phyloP scores from a whole-genome alignment of 176 grass and related monocot species.

The Lolium perenne region DNA sequence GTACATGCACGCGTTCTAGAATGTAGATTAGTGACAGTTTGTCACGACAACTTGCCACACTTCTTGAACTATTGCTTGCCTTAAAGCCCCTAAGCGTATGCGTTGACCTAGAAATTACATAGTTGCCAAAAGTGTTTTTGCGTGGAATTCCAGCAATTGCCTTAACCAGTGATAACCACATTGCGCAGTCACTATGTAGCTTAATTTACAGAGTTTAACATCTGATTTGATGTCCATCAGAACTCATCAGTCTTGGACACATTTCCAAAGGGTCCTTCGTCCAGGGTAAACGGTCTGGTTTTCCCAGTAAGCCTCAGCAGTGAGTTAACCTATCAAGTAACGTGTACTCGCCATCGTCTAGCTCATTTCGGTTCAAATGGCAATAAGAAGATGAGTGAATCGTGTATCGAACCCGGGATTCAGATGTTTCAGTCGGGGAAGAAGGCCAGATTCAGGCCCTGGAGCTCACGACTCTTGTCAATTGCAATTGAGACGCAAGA shows the following conservation, averaged over 20 bases:
- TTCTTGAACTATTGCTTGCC: too few relatives aligned
- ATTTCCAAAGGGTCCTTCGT: background rate
- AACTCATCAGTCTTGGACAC: background rate
- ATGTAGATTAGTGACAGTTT: background rate
- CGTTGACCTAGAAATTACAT: background rate
- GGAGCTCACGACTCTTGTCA: slow-evolving; percentile 15
- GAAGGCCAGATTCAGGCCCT: slow-evolving; percentile 24
- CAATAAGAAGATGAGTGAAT: slow-evolving; percentile 10
- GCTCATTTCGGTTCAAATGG: background rate
- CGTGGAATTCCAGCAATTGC: background rate
- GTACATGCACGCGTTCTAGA: background rate
- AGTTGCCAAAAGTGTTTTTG: background rate
- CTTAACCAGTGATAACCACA: background rate
- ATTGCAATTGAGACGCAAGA: background rate
- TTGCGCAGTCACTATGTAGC: background rate
- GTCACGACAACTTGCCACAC: background rate
- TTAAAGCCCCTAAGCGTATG: too few relatives aligned
- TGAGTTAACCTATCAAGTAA: background rate
- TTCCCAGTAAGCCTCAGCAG: background rate
- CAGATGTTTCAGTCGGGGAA: slow-evolving; percentile 48
- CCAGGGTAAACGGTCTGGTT: background rate
- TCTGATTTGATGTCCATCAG: background rate
- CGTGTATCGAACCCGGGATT: slow-evolving; percentile 22
- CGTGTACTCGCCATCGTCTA: background rate
- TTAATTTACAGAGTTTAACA: background rate